Base-by-base conservation (phyloP, 352 stramenopile species). In the Pythium grandisporangium region DNA sequence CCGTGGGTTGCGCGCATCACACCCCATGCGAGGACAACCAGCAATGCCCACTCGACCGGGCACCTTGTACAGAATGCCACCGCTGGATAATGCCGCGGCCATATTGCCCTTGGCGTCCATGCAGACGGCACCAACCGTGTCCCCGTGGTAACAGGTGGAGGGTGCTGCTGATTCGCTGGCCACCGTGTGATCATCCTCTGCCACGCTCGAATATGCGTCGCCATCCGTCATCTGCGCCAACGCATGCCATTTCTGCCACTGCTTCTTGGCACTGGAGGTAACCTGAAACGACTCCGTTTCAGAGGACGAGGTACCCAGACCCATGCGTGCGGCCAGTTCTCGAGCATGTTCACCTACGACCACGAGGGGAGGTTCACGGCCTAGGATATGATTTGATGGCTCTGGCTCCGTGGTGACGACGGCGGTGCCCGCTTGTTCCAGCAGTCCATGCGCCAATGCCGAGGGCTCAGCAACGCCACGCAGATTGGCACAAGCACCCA, bases 41-140 rank as follows among this genome's bases (percentile, higher is more conserved):
- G 75, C 75, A 5, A 84, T 64, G 1, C 75, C 75, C 12, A 85
- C 62, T 6, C 75, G 75, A 23, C 75, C 75, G 3, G 69, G 67
- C 17, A 71, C 52, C 38, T 85, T 84, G 58, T 71, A 79, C 43
- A 73, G 58, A 38, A 85, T 64, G 2, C 75, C 75, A 7, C 71
- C 75, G 39, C 75, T 88, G 4, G 75, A 88, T 23, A 82, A 47
- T 11, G 69, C 71, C 6, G 70, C 65, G 5, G 71, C 71, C 6
- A 81, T 55, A 43, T 75, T 73, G 12, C 75, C 71, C 5, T 46
- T 48, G 0, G 47, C 48, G 24, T 88, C 75, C 25, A 88, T 50
- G 32, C 70, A 81, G 27, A 88, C 59, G 4, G 60, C 67, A 0
- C 75, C 75, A 1, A 88, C 75, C 0, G 75, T 88, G 48, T 85